Percentiles rank a stretch among this genome's conserved stretches.
Evolutionary conservation across 768 basidiomycete species (phyloP).

Genomic region (Boletellus ananas): DNA sequence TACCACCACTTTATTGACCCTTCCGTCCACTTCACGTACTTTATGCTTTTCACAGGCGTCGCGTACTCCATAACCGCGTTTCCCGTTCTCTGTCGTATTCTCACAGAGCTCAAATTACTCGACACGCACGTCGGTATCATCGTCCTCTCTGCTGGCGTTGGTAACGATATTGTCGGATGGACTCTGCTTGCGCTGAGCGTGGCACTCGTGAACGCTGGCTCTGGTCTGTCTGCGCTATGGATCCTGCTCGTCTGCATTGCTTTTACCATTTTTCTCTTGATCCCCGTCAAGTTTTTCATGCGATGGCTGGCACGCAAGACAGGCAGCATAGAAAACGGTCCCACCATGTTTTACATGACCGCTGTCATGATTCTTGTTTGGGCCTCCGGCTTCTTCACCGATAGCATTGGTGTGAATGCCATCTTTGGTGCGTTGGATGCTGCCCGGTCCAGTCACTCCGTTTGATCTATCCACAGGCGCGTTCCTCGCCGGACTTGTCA

Average conservation of each 20-base stretch:
- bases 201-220: constrained; percentile 85
- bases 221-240: constrained; percentile 80
- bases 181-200: constrained; percentile 84
- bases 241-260: constrained; percentile 77
- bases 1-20: constrained; percentile 56
- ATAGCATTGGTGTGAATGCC: constrained; percentile 87
- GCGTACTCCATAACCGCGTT: constrained; percentile 88
- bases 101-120: constrained; percentile 87
- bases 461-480: constrained; percentile 45
- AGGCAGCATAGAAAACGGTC: constrained; percentile 77
- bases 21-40: constrained; percentile 73
- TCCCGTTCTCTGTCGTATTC: constrained; percentile 80
- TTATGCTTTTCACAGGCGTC: constrained; percentile 92
- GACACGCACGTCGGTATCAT: constrained; percentile 91
- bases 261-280: constrained; percentile 74
- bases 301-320: constrained; percentile 72
- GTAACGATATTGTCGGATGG: constrained; percentile 87
- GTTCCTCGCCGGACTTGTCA: constrained; percentile 75
- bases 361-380: constrained; percentile 76
- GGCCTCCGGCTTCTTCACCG: constrained; percentile 88
- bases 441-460: not conserved
- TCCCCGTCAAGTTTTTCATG: constrained; percentile 59
- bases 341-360: constrained; percentile 89
- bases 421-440: constrained; percentile 62
- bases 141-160: constrained; percentile 90